Conservation (phyloP, 2,329 filamentous ascomycete genomes). For the Drechslerella coelobrocha region DNA sequence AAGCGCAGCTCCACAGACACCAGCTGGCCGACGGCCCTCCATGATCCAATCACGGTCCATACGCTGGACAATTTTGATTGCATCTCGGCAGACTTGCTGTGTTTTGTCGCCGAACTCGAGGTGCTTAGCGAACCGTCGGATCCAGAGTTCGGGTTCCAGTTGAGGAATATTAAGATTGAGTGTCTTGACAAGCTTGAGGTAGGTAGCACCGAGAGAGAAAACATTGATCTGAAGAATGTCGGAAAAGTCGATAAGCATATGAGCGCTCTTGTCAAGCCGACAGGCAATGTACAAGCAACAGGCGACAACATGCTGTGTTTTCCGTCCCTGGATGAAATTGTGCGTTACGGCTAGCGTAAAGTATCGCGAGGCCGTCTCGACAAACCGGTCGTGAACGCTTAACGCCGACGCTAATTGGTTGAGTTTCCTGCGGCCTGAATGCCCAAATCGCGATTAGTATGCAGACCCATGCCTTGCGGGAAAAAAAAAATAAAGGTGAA, state of each 20-base stretch:
- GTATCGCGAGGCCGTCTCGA: constrained; percentile 72
- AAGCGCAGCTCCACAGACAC: constrained; percentile 90
- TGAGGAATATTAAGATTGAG: constrained; percentile 75
- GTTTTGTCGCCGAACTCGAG: constrained; percentile 87
- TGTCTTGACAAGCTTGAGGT: constrained; percentile 68
- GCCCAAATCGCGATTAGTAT: constrained; percentile 50
- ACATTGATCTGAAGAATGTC: constrained; percentile 87
- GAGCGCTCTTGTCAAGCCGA: constrained; percentile 77
- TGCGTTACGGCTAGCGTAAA: constrained; percentile 77
- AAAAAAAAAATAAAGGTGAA: constrained; percentile 27
- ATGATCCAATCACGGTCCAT: constrained; percentile 99
- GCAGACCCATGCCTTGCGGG: constrained; percentile 13
- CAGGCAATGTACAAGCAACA: constrained; percentile 90
- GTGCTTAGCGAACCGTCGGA: constrained; percentile 87
- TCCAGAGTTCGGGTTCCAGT: constrained; percentile 83
- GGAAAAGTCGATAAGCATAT: constrained; percentile 94
- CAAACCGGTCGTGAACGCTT: constrained; percentile 67
- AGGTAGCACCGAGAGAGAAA: constrained; percentile 86
- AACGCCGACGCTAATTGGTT: constrained; percentile 65
- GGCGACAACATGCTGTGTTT: constrained; percentile 83
- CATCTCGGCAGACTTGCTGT: constrained; percentile 84
- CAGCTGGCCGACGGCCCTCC: constrained; percentile 88
- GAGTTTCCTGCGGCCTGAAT: constrained; percentile 59
- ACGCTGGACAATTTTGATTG: constrained; percentile 82
- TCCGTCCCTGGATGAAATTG: constrained; percentile 85